Conservation (phyloP, 2,329 filamentous ascomycete genomes). For the Talaromyces sp. region DNA sequence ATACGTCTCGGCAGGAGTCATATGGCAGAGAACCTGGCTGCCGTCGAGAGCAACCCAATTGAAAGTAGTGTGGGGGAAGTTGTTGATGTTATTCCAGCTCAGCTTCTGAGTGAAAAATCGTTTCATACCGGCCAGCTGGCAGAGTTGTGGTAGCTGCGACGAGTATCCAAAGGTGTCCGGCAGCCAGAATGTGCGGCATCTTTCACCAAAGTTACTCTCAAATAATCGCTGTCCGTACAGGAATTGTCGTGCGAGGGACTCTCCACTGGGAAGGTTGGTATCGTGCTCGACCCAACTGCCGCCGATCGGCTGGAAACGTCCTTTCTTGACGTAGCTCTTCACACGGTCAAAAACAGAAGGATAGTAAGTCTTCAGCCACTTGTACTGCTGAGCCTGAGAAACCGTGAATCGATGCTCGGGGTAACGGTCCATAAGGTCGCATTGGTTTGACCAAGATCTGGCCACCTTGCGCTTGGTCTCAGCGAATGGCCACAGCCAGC, state of each 20-base stretch:
- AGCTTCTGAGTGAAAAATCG: conserved; percentile 97
- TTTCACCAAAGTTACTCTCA: conserved; percentile 83
- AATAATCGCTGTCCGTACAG: conserved; percentile 94
- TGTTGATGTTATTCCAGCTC: conserved; percentile 99
- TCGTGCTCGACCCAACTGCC: conserved; percentile 99
- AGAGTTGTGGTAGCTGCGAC: conserved; percentile 87
- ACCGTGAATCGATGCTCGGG: conserved; percentile 89
- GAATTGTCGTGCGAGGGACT: conserved; percentile 91
- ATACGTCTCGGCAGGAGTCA: conserved; percentile 94
- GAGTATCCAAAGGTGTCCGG: conserved; percentile 98
- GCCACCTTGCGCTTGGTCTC: conserved; percentile 97
- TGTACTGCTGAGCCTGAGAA: conserved; percentile 95
- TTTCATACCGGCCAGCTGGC: conserved; percentile 89
- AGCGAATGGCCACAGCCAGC: conserved; percentile 97
- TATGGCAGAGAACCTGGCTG: conserved; percentile 94
- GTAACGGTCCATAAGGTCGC: conserved; percentile 90
- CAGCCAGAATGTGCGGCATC: conserved; percentile 92
- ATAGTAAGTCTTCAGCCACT: conserved; percentile 90
- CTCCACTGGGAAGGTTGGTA: conserved; percentile 93
- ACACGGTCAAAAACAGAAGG: conserved; percentile 86
- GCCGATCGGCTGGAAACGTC: conserved; percentile 89
- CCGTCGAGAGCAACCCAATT: conserved; percentile 97
- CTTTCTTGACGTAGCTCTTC: conserved; percentile 83
- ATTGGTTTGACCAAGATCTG: conserved; percentile 94
- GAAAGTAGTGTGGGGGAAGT: conserved; percentile 97